These are phyloP conservation scores for Bryoerythrophyllum caledonicum DNA, from an alignment of 225 moss, liverwort and hornwort species.

Conservation along the genomic window DNA sequence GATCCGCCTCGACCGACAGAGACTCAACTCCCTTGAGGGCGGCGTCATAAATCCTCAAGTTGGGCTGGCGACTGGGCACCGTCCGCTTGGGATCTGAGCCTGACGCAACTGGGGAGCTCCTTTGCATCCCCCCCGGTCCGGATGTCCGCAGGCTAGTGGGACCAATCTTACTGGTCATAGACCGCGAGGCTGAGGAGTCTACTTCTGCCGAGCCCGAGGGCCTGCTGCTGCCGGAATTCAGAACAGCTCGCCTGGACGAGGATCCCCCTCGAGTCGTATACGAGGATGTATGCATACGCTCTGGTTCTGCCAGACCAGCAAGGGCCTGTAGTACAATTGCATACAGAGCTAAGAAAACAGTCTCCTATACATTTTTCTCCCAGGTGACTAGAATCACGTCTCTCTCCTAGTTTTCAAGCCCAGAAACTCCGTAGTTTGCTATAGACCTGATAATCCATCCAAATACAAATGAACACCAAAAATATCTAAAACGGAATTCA, in stretches of 20 bases:
- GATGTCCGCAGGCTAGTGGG: slow-evolving; percentile 83
- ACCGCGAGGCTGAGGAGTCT: slow-evolving; percentile 59
- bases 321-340: slow-evolving; percentile 38
- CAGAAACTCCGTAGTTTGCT: slow-evolving; percentile 8
- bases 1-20: slow-evolving; percentile 56
- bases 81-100: slow-evolving; percentile 84
- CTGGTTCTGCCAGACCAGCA: slow-evolving; percentile 68
- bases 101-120: slow-evolving; percentile 74
- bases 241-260: slow-evolving; percentile 77
- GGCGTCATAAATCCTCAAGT: slow-evolving; percentile 59
- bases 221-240: slow-evolving; percentile 64
- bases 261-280: slow-evolving; percentile 70
- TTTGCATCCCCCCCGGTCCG: slow-evolving; percentile 67
- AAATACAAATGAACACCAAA: background rate
- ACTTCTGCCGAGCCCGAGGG: slow-evolving; percentile 59
- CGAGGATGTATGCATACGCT: slow-evolving; percentile 72
- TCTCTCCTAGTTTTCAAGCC: slow-evolving; percentile 3
- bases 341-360: slow-evolving; percentile 19
- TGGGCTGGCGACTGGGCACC: slow-evolving; percentile 65
- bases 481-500: background rate
- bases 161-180: slow-evolving; percentile 71
- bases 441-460: slow-evolving; percentile 3
- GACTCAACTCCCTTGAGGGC: slow-evolving; percentile 61
- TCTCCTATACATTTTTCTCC: background rate
- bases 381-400: slow-evolving; percentile 1